These are phyloP conservation scores for Leccinellum albellum DNA, from an alignment of 768 basidiomycete genomes.

Conservation along the genomic window DNA sequence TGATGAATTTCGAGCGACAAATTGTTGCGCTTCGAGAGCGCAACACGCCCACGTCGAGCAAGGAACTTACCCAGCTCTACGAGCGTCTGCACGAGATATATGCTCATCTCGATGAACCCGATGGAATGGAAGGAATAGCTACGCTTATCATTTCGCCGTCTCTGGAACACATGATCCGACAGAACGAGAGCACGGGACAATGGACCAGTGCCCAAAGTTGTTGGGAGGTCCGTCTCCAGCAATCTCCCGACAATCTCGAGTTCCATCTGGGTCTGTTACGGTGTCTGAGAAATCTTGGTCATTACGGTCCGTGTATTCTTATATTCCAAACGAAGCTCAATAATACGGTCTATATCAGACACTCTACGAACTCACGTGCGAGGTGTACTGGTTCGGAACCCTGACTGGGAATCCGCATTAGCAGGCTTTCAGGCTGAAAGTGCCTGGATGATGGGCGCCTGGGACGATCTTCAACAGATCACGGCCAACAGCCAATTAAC, in stretches of 20 bases:
- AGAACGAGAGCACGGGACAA: constrained; percentile 93
- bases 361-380: constrained; percentile 91
- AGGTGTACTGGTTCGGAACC: constrained; percentile 82
- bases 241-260: constrained; percentile 82
- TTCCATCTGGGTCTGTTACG: constrained; percentile 87
- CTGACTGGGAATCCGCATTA: constrained; percentile 75
- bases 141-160: constrained; percentile 84
- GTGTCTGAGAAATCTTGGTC: constrained; percentile 90
- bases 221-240: constrained; percentile 94
- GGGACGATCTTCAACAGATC: constrained; percentile 73
- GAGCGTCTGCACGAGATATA: constrained; percentile 96
- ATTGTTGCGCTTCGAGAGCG: constrained; percentile 49
- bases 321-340: background rate
- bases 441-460: constrained; percentile 94
- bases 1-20: constrained; percentile 93
- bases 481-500: constrained; percentile 47
- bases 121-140: constrained; percentile 98
- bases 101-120: constrained; percentile 92
- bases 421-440: constrained; percentile 88
- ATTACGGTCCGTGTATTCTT: constrained; percentile 72
- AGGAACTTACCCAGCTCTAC: constrained; percentile 49
- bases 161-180: constrained; percentile 92
- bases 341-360: constrained; percentile 45
- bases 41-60: constrained; percentile 43
- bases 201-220: constrained; percentile 99